These are phyloP conservation scores for Mortierella sp. DNA, from an alignment of 371 early-diverging fungal species.

Conservation along the genomic window DNA sequence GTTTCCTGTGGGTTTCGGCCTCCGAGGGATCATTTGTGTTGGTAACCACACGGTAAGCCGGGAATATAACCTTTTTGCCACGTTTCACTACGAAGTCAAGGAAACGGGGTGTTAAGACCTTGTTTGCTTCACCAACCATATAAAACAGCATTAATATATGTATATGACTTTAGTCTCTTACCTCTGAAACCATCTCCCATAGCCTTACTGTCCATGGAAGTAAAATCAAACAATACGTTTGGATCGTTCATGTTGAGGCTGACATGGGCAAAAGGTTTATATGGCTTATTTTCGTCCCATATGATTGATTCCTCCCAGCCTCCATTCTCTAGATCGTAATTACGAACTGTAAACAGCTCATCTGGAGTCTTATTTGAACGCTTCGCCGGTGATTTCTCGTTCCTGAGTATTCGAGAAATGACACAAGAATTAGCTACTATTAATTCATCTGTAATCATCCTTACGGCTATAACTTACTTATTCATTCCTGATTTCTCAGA, in stretches of 20 bases:
- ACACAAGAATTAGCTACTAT: neutral
- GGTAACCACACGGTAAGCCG: conserved; percentile 46
- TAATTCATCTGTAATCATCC: too few species aligned
- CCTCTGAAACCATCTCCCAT: conserved; percentile 52
- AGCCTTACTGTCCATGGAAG: conserved; percentile 60
- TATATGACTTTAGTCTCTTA: neutral
- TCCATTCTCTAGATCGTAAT: conserved; percentile 71
- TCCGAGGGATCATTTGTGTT: conserved; percentile 58
- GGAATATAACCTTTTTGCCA: conserved; percentile 36
- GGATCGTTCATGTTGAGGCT: conserved; percentile 81
- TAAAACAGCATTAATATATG: neutral
- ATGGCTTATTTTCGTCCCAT: conserved; percentile 80
- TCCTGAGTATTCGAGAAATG: neutral
- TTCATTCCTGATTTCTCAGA: conserved; percentile 20
- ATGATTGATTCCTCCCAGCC: conserved; percentile 79
- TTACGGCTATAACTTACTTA: conserved; percentile 7
- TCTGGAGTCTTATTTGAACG: conserved; percentile 1
- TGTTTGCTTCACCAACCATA: neutral
- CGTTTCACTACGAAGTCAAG: conserved; percentile 36
- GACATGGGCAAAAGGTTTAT: conserved; percentile 70
- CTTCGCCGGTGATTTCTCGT: neutral
- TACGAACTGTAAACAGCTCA: conserved; percentile 57
- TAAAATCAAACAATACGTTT: conserved; percentile 79
- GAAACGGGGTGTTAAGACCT: neutral
- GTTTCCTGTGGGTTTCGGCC: conserved; percentile 65